Base-by-base conservation (phyloP, 139 green algal genomes). In the Yamagishiella unicocca region DNA sequence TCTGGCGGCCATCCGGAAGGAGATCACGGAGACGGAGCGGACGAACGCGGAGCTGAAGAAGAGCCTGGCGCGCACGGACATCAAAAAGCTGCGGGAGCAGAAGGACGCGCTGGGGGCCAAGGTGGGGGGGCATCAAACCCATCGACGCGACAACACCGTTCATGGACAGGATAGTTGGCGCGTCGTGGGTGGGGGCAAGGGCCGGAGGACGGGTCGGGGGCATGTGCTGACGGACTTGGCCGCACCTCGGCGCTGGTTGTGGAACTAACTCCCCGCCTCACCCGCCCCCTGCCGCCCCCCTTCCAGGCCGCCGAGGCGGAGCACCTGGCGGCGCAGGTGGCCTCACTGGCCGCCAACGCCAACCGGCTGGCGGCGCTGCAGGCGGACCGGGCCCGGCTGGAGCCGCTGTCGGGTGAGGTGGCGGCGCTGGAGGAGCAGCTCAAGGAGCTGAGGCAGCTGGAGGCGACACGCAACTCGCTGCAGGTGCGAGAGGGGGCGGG, bases 371-470 rank as follows among this genome's bases (percentile, higher is more conserved):
- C 22, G 45, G 46, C 81, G 24, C 64, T 87, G 31, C 22, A 68
- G 66, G 81, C 64, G 22, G 81, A 87, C 64, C 21, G 33, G 21
- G 45, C n/a, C 19, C 81, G 81, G 33, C 81, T 87, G 62, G 81
- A 78, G 46, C 66, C 81, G 43, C 43, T 87, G 45, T 31, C 21
- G 24, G 64, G 33, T 4, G 64, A 87, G 81, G 61, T 87, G 64
- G 33, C 81, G 67, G 81, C 24, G 62, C 81, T 87, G 66, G 81
- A 87, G 81, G 81, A 78, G 64, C 64, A 78, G 81, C 45, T 79
- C 31, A 53, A 53, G 46, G 81, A 87, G 81, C 81, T 87, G 64
- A 37, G 81, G 81, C 81, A 87, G 67, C 31, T 87, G 81, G 81
- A 87, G 64, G 43, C 43, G 8, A 78, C 64, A 3, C 27, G 31